Evolutionary conservation across 208 protist species (phyloP), one percentile per base, ranked within the genome.

Genomic region (Phytomonas sp.): DNA sequence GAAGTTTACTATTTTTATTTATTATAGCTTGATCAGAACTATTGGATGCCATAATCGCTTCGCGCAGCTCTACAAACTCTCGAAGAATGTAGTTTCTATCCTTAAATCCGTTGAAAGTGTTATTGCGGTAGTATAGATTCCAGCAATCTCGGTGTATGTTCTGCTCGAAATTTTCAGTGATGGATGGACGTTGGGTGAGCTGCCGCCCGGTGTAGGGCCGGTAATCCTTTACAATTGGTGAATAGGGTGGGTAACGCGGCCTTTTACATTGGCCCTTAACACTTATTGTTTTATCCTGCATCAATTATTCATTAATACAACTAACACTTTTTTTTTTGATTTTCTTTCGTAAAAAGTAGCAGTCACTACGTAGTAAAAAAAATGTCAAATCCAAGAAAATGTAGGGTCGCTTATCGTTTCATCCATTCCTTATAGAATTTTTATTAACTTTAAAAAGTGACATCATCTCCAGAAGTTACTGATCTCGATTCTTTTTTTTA

Each of bases 71-170:
- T 19, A 73, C 65, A 71, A 94, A 94, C 68, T 97, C 89, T 3
- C 89, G 82, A 65, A 93, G 65, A 26, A 97, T 84, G 75, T 97
- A 97, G 70, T 97, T 89, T 3, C 92, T 79, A 66, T 97, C 89
- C 70, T 92, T 93, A 77, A 92, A 97, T 0, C 92, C 92, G 63
- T 95, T 93, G 61, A 91, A 59, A 0, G 82, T 92, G 80, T 97
- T 97, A 65, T 93, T 90, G 61, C 85, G 87, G 82, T 97, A 97
- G 78, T 94, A 97, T 7, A 84, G 34, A 71, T 97, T 82, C 90
- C 92, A 97, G 19, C 45, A 26, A 56, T 19, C 26, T 6, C 23
- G 19, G 45, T 56, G 45, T 56, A 56, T 56, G 26, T 56, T 56
- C 16, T 56, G 45, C 23, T 56, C 7, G 6, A 26, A 6, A 26